phyloP scores from a whole-genome alignment of 2,329 filamentous ascomycete species.

The Exophiala alcalophila region DNA sequence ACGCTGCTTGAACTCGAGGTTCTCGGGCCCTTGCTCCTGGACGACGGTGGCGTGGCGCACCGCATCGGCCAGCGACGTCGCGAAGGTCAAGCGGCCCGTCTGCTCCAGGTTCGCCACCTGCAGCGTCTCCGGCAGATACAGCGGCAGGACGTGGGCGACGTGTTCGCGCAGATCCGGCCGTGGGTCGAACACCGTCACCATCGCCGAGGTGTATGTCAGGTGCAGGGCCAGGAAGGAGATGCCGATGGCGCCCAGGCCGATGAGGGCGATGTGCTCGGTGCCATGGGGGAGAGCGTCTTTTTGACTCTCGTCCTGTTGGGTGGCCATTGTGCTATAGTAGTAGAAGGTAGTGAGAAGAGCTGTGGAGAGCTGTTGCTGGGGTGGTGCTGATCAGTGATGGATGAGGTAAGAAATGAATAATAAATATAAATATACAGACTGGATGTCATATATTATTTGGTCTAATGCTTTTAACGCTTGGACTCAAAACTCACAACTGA shows the following conservation, averaged over 20 bases:
- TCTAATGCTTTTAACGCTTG: no score
- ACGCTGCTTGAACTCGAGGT: constrained; percentile 48
- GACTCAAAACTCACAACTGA: no score
- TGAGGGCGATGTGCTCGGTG: constrained; percentile 34
- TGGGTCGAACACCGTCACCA: constrained; percentile 52
- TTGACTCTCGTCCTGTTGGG: no score
- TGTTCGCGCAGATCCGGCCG: constrained; percentile 48
- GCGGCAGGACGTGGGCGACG: constrained; percentile 43
- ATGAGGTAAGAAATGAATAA: no score
- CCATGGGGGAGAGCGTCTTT: constrained; percentile 16
- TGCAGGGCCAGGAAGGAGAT: constrained; percentile 57
- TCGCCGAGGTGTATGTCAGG: constrained; percentile 41
- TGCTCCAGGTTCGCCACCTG: constrained; percentile 24
- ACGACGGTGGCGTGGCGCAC: constrained; percentile 51
- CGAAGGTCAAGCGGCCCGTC: constrained; percentile 38
- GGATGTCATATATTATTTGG: no score
- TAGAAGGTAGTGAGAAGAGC: no score
- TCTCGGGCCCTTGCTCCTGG: constrained; percentile 60
- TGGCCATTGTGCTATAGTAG: no score
- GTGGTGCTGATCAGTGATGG: no score
- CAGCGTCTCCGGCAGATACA: constrained; percentile 38
- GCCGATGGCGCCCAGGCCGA: constrained; percentile 49
- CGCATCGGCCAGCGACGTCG: constrained; percentile 39
- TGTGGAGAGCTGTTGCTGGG: no score
- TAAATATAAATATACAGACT: no score